Evolutionary conservation across 2,329 filamentous ascomycete genomes (phyloP), one percentile per base, ranked within the genome.

Genomic region (Leptographium lundbergii): DNA sequence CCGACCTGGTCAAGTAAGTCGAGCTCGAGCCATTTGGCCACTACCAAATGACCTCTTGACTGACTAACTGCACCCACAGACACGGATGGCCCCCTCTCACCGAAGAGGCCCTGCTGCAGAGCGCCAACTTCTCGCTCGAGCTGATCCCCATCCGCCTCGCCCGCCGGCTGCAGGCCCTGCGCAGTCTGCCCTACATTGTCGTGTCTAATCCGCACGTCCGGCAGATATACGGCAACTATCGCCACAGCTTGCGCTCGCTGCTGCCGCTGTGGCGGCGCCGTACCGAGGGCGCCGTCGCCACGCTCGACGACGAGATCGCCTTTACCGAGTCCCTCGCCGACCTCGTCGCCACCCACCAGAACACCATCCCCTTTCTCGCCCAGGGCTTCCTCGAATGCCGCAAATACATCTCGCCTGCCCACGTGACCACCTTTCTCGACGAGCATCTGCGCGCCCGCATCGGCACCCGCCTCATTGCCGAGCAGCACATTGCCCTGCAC

Each of bases 171-270:
- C 89, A 96, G 71, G 90, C 91, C 51, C 78, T 99, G 22, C 87
- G 91, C 63, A 96, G 95, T 69, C 82, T 99, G 10, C 94, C 94
- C 0, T 99, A 92, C 72, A 97, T 99, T 64, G 92, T 99, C 59
- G 94, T 99, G 29, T 91, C 92, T n/a, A 97, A 99, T 70, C 89
- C 91, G 1, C 90, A 96, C 70, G 91, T 99, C 65, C 88, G 87
- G 29, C 86, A 87, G 67, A 99, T 99, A 64, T 96, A 97, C 77
- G 86, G 89, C 72, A 97, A 96, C 73, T 99, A 99, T 72, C 79
- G 95, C 52, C 91, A 96, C 72, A 96, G 91, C 2, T 77, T 99
- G 24, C 92, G 89, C 2, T 95, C 91, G 0, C 79, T 99, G 19
- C 81, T 97, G 4, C 91, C 92, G 6, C 96, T 92, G 75, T 68